Evolutionary conservation across 208 protist genomes (phyloP).

Genomic region (Trypanosoma congolense): DNA sequence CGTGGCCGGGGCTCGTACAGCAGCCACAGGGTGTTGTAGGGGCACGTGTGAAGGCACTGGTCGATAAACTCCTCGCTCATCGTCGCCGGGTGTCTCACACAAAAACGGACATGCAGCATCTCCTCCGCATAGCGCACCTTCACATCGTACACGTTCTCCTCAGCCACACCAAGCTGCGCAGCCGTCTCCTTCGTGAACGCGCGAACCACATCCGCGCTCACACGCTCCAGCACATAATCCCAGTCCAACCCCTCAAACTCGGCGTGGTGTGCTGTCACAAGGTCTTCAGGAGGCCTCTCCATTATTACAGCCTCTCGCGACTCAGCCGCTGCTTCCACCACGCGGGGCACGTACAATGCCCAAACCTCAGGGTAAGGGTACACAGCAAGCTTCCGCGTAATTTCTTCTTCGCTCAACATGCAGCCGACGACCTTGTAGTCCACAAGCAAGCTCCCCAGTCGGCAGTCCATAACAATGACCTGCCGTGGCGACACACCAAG

Average conservation of each 20-base stretch:
- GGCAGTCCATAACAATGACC: neutral
- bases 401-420: slow-evolving; percentile 1
- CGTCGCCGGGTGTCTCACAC: neutral
- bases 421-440: neutral
- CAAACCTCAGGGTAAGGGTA: slow-evolving; percentile 2
- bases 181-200: too few species aligned
- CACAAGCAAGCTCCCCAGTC: neutral
- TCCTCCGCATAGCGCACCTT: neutral
- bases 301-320: neutral
- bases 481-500: neutral
- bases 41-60: slow-evolving; percentile 1
- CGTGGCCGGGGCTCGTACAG: slow-evolving; percentile 1
- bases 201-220: too few species aligned
- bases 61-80: neutral
- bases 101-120: neutral
- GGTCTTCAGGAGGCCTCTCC: slow-evolving; percentile 11
- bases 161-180: too few species aligned
- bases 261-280: slow-evolving; percentile 6
- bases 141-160: too few species aligned
- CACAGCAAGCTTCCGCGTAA: neutral
- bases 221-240: too few species aligned
- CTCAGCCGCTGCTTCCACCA: neutral
- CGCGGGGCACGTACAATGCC: neutral
- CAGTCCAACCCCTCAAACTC: too few species aligned
- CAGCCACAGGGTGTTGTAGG: neutral